Evolutionary conservation across 1,284 basidiomycete genomes (phyloP), one percentile per base, ranked within the genome.

Genomic region (Malassezia obtusa): DNA sequence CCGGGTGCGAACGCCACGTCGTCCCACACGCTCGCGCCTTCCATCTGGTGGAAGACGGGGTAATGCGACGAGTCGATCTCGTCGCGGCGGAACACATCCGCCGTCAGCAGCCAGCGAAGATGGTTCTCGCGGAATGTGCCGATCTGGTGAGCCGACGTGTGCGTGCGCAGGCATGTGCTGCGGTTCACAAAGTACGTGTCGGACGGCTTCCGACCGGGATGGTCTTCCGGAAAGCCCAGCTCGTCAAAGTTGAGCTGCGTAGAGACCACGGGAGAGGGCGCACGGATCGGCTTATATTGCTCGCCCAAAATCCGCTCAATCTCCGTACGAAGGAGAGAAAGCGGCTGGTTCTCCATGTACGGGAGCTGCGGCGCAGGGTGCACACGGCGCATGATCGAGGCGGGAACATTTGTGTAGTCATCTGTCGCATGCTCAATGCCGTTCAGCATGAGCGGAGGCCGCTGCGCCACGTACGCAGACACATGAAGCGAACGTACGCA

Each of bases 31-130:
- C 83, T 79, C 19, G 91, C 89, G 28, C 92, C 94, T 75, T 99
- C 94, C 78, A 95, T 89, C 77, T 99, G 94, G 76, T 99, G 94
- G 75, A 99, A 99, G 39, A 95, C 86, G 17, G 94, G 94, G 75
- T 96, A 96, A 75, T 99, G 94, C 10, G 85, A 87, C 19, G 83
- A 81, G 77, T 99, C 94, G 62, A 99, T 98, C 77, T 98, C 94
- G 80, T 99, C 94, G 61, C 94, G 83, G 38, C 94, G 79, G 76
- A 96, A 99, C 41, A 99, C 94, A 77, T 99, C 94, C n/a, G 94
- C 91, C 1, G 90, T 87, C 45, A 98, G 79, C 30, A 98, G 79
- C 87, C 91, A 98, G 49, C 80, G 79, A 32, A 85, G 82, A 63
- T 85, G 78, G 4, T 87, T 87, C 32, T 78, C 76, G 37, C 80